Conservation (phyloP, 176 grass and related monocot species). For the Oryza glaberrima region DNA sequence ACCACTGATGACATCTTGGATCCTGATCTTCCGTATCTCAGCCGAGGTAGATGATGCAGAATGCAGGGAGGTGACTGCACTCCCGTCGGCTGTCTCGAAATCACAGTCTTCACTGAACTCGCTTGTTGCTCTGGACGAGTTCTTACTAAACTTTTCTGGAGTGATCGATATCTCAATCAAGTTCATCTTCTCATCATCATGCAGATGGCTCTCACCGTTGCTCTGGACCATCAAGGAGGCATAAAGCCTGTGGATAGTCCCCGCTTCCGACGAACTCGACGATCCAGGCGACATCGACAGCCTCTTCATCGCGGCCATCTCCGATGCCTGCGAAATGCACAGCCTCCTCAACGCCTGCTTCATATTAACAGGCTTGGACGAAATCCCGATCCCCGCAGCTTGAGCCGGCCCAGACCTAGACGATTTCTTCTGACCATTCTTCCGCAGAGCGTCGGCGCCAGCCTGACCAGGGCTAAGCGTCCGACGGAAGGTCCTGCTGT, state of each 20-base stretch:
- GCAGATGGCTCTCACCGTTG: conserved; percentile 38
- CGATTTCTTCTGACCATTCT: conserved; percentile 55
- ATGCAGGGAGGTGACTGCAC: conserved; percentile 49
- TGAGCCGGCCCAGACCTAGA: conserved; percentile 52
- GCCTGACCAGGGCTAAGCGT: conserved; percentile 51
- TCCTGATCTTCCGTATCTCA: conserved; percentile 60
- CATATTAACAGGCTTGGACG: conserved; percentile 82
- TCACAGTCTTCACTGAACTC: conserved; percentile 49
- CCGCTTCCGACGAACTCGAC: conserved; percentile 72
- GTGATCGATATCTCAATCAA: conserved; percentile 74
- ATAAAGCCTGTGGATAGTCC: conserved; percentile 86
- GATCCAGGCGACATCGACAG: conserved; percentile 58
- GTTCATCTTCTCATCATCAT: conserved; percentile 66
- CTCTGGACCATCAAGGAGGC: conserved; percentile 78
- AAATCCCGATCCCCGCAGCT: conserved; percentile 61
- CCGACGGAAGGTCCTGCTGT: conserved; percentile 54
- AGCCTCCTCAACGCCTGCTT: conserved; percentile 86
- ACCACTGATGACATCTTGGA: conserved; percentile 75
- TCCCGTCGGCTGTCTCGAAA: conserved; percentile 52
- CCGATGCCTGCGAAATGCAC: conserved; percentile 96
- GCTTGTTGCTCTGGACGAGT: conserved; percentile 49
- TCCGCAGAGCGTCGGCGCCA: conserved; percentile 37
- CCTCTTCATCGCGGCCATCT: conserved; percentile 89
- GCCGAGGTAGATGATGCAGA: conserved; percentile 41
- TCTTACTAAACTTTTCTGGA: conserved; percentile 48